phyloP scores from a whole-genome alignment of 306 rosid genomes.

The Fragaria nilgerrensis region DNA sequence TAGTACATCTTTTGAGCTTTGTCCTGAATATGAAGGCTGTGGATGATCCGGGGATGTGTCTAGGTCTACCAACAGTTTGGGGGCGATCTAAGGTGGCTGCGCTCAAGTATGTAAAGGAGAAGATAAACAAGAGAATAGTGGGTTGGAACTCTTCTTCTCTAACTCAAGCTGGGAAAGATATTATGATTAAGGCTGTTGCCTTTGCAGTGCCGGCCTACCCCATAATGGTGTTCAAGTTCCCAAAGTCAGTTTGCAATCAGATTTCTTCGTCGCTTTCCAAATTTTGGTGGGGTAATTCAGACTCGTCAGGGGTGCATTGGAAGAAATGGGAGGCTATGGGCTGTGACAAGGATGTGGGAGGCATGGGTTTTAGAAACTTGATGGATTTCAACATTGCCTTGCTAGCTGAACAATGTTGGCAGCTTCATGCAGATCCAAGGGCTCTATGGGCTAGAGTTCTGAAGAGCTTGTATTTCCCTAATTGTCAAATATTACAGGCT shows the following conservation, averaged over 20 bases:
- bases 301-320: no score
- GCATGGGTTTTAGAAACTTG: no score
- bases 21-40: not conserved
- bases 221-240: not conserved
- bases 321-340: no score
- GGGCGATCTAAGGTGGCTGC: not conserved
- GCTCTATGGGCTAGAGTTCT: no score
- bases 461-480: no score
- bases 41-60: not conserved
- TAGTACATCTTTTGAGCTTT: accelerated
- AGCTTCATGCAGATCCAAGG: no score
- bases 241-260: accelerated
- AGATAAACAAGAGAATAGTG: not conserved
- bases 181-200: not conserved
- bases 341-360: no score
- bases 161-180: not conserved
- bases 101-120: no score
- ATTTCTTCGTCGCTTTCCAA: no score
- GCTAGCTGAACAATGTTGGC: no score
- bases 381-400: no score
- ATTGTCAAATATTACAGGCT: no score
- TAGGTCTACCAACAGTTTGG: not conserved
- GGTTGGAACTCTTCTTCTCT: not conserved
- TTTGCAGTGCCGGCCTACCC: not conserved
- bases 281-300: not conserved